A percentile compares a stretch with the other conserved stretches of the same genome.
phyloP scores from a whole-genome alignment of 2,329 filamentous ascomycete genomes.

The Penicillium capsulatum region DNA sequence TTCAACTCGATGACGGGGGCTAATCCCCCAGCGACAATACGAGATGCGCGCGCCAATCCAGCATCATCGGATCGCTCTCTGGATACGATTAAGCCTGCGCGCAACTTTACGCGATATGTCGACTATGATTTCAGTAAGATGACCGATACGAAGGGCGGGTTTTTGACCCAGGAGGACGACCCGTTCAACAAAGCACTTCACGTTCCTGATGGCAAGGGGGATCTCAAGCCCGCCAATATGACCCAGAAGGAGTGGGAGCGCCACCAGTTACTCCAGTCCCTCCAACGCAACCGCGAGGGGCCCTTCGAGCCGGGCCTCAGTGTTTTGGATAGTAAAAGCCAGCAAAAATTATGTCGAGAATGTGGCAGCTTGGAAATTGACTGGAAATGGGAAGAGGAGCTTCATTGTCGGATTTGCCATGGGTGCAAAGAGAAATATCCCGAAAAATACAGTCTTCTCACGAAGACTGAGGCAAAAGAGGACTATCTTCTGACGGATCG shows the following conservation, averaged over 20 bases:
- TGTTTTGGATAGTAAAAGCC: slow-evolving; percentile 59
- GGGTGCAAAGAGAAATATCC: slow-evolving; percentile 83
- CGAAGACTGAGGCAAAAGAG: slow-evolving; percentile 92
- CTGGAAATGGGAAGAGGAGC: slow-evolving; percentile 88
- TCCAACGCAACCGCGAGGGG: slow-evolving; percentile 70
- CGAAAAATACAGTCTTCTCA: slow-evolving; percentile 91
- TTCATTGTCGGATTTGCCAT: slow-evolving; percentile 70
- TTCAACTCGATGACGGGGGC: slow-evolving; percentile 59
- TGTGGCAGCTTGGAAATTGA: slow-evolving; percentile 84
- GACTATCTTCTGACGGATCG: slow-evolving; percentile 93
- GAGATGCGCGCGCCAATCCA: slow-evolving; percentile 58
- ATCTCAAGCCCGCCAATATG: slow-evolving; percentile 79
- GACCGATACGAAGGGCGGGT: slow-evolving; percentile 96
- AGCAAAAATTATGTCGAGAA: slow-evolving; percentile 74
- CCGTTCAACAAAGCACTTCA: slow-evolving; percentile 78
- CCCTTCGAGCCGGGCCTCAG: slow-evolving; percentile 89
- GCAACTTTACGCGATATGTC: slow-evolving; percentile 89
- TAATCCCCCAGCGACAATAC: slow-evolving; percentile 55
- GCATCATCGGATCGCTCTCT: slow-evolving; percentile 38
- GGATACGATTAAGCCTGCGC: slow-evolving; percentile 64
- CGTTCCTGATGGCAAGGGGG: slow-evolving; percentile 47
- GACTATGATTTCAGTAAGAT: slow-evolving; percentile 98
- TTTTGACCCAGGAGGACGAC: slow-evolving; percentile 85
- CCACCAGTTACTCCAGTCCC: slow-evolving; percentile 66
- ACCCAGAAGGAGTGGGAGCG: slow-evolving; percentile 87